Base-by-base conservation (phyloP, 495 filamentous ascomycete genomes). In the Aspergillus conjunctus region DNA sequence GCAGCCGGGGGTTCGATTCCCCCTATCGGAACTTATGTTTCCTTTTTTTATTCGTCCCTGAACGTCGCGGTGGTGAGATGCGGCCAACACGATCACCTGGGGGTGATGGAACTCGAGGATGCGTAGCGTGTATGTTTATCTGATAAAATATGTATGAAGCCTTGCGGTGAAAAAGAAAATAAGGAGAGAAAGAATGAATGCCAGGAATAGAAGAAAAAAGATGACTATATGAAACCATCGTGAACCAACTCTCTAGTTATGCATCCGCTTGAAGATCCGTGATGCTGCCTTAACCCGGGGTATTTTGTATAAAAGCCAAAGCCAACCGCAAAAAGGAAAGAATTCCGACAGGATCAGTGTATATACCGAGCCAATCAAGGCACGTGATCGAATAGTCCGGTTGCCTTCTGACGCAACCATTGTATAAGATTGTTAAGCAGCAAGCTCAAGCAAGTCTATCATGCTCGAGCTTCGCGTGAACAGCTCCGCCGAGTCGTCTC, bases 1-100 rank as follows among this genome's bases (percentile, higher is more conserved):
- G 62, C 74, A 76, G 70, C 72, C 62, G 56, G 73, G 71, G 72
- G 68, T 74, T 72, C 68, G 73, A 74, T 74, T 74, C 72, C 72
- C 72, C 73, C 56, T 68, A 66, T 72, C 68, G 69, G 72, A 74
- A 39, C 7, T n/a, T n/a, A n/a, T n/a, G n/a, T n/a, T n/a, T n/a
- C n/a, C n/a, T n/a, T n/a, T n/a, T n/a, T n/a, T n/a, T n/a, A n/a
- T n/a, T n/a, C n/a, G n/a, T n/a, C n/a, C n/a, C n/a, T n/a, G n/a
- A n/a, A n/a, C n/a, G n/a, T n/a, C n/a, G n/a, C n/a, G n/a, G n/a
- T n/a, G n/a, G n/a, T n/a, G n/a, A n/a, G n/a, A n/a, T n/a, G n/a
- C n/a, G n/a, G n/a, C n/a, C n/a, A n/a, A n/a, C n/a, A n/a, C n/a
- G n/a, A n/a, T n/a, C n/a, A n/a, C n/a, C n/a, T n/a, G n/a, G n/a